Evolutionary conservation across 257 asterid species (phyloP).

Genomic region (Lithospermum erythrorhizon): DNA sequence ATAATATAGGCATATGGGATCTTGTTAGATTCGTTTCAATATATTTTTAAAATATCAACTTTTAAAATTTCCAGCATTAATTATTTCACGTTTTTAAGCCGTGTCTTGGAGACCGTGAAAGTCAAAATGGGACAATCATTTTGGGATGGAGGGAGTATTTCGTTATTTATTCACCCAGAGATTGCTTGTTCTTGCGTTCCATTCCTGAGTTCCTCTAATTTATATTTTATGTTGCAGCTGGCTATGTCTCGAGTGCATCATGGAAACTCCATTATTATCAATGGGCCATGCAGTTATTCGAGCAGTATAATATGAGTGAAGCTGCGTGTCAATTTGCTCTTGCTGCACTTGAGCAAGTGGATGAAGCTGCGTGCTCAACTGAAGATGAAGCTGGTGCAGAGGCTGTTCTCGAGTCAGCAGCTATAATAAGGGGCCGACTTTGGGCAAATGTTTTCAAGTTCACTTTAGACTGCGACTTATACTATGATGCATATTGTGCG

Average conservation of each 20-base stretch:
- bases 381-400: conserved; percentile 33
- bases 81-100: too few species aligned
- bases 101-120: too few species aligned
- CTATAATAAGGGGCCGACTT: conserved; percentile 66
- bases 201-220: neutral
- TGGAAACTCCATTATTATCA: conserved; percentile 92
- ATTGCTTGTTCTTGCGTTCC: conserved; percentile 5
- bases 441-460: conserved; percentile 90
- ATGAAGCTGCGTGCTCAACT: conserved; percentile 54
- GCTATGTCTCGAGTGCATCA: conserved; percentile 41
- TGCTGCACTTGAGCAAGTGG: conserved; percentile 97
- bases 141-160: too few species aligned
- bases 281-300: conserved; percentile 98
- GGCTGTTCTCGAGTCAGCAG: conserved; percentile 47
- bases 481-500: conserved; percentile 89
- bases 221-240: conserved; percentile 32
- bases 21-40: too few species aligned
- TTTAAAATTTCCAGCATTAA: too few species aligned
- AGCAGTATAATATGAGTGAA: conserved; percentile 67
- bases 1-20: too few species aligned
- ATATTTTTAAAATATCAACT: too few species aligned
- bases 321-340: conserved; percentile 86
- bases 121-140: too few species aligned
- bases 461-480: conserved; percentile 57
- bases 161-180: conserved; percentile 1